phyloP scores from a whole-genome alignment of 805 yeast genomes.

The Metschnikowia continentalis region DNA sequence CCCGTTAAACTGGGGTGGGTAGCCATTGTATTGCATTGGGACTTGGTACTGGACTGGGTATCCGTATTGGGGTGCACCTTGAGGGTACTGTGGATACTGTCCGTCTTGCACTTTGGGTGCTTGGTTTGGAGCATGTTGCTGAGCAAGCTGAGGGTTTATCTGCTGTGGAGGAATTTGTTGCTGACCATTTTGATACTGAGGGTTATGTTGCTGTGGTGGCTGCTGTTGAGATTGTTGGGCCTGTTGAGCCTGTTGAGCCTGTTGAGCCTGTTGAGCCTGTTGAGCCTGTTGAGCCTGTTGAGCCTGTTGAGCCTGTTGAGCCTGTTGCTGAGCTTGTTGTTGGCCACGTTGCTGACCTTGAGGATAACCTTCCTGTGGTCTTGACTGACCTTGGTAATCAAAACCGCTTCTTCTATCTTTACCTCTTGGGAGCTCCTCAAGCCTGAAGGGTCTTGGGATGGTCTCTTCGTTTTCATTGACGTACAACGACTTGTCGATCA shows the following conservation, averaged over 20 bases:
- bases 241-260: not conserved
- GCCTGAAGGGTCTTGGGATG: conserved; percentile 87
- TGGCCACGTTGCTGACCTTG: not conserved
- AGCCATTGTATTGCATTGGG: conserved; percentile 25
- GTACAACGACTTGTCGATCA: conserved; percentile 82
- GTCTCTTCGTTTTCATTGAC: conserved; percentile 74
- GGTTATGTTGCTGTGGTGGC: not conserved
- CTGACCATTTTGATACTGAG: conserved; percentile 1
- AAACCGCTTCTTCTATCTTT: conserved; percentile 26
- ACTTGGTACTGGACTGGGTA: conserved; percentile 19
- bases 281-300: not conserved
- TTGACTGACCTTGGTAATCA: conserved; percentile 45
- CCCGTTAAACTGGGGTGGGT: conserved; percentile 23
- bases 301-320: not conserved
- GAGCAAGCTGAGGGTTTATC: conserved; percentile 2
- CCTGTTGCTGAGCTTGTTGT: not conserved
- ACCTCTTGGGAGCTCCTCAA: conserved; percentile 53
- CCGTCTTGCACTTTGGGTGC: conserved; percentile 9
- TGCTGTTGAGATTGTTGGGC: not conserved
- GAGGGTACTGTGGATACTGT: conserved; percentile 14
- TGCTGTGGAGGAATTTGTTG: conserved; percentile 13
- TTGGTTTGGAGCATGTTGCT: conserved; percentile 5
- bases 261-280: not conserved
- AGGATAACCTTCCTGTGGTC: conserved; percentile 6
- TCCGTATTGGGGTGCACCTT: conserved; percentile 16